Evolutionary conservation across 768 basidiomycete species (phyloP).

Genomic region (Fistulinella prunicolor): DNA sequence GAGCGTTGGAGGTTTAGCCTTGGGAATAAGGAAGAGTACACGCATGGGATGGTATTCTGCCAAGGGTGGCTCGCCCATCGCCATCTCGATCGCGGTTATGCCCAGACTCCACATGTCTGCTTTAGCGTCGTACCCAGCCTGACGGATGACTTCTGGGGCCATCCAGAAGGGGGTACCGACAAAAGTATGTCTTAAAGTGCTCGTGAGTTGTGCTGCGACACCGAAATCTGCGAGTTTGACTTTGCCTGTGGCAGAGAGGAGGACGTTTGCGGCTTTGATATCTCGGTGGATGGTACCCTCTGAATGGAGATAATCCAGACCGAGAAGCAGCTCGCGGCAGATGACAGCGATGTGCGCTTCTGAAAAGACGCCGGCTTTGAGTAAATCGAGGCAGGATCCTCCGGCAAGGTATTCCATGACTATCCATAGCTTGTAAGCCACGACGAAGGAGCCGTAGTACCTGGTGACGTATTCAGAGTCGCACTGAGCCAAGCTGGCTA

Average conservation of each 20-base stretch:
- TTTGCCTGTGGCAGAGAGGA: conserved; percentile 85
- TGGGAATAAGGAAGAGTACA: conserved; percentile 95
- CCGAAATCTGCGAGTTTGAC: conserved; percentile 99
- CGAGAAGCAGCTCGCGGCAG: conserved; percentile 87
- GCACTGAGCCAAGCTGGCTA: conserved; percentile 92
- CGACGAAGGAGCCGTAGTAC: conserved; percentile 96
- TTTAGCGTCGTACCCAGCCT: conserved; percentile 93
- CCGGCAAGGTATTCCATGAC: conserved; percentile 99
- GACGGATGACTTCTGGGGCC: conserved; percentile 98
- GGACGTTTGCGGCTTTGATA: conserved; percentile 96
- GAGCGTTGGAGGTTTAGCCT: conserved; percentile 88
- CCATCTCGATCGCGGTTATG: conserved; percentile 98
- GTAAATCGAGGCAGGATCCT: conserved; percentile 95
- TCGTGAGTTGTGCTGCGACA: conserved; percentile 95
- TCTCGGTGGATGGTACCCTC: conserved; percentile 98
- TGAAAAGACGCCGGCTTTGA: conserved; percentile 87
- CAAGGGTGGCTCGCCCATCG: conserved; percentile 93
- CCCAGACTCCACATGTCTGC: conserved; percentile 98
- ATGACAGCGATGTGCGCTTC: conserved; percentile 95
- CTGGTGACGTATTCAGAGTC: conserved; percentile 96
- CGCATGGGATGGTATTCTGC: conserved; percentile 99
- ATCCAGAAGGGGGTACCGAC: conserved; percentile 98
- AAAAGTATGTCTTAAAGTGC: conserved; percentile 92
- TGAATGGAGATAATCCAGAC: conserved; percentile 93
- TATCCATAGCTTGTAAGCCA: conserved; percentile 98